Evolutionary conservation across 805 yeast genomes (phyloP).

Genomic region (Metschnikowia noctiluminum): DNA sequence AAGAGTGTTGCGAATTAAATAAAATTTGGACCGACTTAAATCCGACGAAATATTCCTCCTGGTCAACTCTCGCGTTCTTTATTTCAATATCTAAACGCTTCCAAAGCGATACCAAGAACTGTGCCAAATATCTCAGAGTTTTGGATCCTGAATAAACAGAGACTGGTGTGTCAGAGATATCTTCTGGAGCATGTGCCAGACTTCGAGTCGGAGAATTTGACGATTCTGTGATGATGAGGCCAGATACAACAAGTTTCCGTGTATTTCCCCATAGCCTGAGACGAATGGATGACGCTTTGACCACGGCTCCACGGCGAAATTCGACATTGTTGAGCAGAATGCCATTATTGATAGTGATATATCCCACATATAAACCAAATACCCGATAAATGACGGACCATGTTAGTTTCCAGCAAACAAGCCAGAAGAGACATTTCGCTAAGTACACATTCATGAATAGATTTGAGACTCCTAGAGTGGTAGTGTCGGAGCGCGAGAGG

Average conservation of each 20-base stretch:
- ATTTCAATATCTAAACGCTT: slow-evolving; percentile 10
- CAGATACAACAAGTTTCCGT: slow-evolving; percentile 29
- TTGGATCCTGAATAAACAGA: slow-evolving; percentile 12
- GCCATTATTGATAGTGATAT: slow-evolving; percentile 37
- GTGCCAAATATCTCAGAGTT: background rate
- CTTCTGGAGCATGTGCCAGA: background rate
- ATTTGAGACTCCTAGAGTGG: no score
- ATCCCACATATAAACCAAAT: slow-evolving; percentile 32
- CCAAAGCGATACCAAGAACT: background rate
- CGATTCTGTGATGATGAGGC: slow-evolving; percentile 11
- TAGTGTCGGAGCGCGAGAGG: background rate
- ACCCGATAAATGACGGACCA: slow-evolving; percentile 33
- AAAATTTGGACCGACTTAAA: slow-evolving; percentile 6
- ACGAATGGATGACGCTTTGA: slow-evolving; percentile 24
- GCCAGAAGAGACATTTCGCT: slow-evolving; percentile 5
- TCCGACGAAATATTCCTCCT: background rate
- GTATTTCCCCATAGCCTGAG: slow-evolving; percentile 40
- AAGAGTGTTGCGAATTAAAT: background rate
- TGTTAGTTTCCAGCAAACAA: slow-evolving; percentile 23
- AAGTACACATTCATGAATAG: slow-evolving; percentile 5
- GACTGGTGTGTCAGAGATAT: slow-evolving; percentile 1
- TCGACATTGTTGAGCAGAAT: slow-evolving; percentile 32
- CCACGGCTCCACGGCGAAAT: slow-evolving; percentile 11
- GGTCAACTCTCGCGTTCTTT: background rate
- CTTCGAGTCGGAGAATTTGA: background rate